Conservation (phyloP, 441 rosid genomes). For the Corymbia calophylla region DNA sequence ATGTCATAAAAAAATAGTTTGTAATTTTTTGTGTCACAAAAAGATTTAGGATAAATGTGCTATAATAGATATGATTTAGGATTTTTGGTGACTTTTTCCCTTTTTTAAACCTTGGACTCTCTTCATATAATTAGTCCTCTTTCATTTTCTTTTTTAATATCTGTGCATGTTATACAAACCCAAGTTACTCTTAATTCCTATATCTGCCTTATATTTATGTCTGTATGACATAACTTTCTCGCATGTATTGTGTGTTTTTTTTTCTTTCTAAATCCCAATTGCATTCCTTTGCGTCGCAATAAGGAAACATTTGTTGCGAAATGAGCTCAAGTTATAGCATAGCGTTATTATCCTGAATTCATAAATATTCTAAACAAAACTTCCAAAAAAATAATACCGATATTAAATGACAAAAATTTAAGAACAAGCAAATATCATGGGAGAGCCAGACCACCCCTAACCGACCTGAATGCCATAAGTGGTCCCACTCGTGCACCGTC, state of each 20-base stretch:
- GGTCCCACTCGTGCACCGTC: not conserved
- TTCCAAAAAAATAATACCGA: not conserved
- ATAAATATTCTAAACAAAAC: not conserved
- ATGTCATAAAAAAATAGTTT: not conserved
- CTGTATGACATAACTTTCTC: not conserved
- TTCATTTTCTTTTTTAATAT: not conserved
- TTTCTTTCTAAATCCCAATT: not conserved
- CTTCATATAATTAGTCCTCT: not conserved
- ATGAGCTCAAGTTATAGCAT: not conserved
- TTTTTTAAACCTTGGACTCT: not conserved
- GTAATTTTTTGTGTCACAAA: too few species aligned
- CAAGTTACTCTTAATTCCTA: not conserved
- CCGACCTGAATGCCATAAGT: slow-evolving; percentile 15
- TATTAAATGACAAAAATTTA: not conserved
- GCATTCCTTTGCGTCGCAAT: not conserved
- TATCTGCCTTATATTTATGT: not conserved
- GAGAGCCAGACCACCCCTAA: not conserved
- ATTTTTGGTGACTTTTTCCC: too few species aligned
- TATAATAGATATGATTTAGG: too few species aligned
- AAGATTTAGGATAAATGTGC: too few species aligned
- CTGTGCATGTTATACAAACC: not conserved
- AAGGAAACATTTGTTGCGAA: not conserved
- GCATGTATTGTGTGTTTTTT: not conserved
- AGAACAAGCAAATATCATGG: not conserved
- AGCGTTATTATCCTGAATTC: not conserved